Evolutionary conservation across 768 basidiomycete genomes (phyloP).

Genomic region (Leccinum fibrillosum): DNA sequence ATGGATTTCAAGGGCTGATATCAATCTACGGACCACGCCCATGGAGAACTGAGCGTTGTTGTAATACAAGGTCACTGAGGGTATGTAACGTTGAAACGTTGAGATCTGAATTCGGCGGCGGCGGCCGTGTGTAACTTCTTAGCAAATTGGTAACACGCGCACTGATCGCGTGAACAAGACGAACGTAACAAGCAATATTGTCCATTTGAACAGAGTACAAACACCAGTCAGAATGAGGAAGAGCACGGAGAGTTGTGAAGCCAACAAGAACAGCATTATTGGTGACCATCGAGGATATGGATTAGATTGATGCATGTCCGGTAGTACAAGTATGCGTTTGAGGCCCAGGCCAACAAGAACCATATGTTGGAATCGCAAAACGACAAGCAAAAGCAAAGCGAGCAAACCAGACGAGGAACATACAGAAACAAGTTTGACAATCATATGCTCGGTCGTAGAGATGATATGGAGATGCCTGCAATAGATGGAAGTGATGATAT

Average conservation of each 20-base stretch:
- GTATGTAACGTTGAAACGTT: not conserved
- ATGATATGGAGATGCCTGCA: constrained; percentile 27
- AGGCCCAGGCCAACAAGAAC: constrained; percentile 22
- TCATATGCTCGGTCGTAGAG: constrained; percentile 26
- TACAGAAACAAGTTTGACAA: constrained; percentile 18
- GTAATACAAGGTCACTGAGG: not conserved
- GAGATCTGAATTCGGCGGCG: not conserved
- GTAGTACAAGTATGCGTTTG: constrained; percentile 32
- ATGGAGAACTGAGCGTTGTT: constrained; percentile 13
- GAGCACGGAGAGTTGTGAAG: constrained; percentile 4
- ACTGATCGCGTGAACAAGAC: not conserved
- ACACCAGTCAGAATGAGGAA: not conserved
- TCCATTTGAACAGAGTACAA: not conserved
- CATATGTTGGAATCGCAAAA: constrained; percentile 27
- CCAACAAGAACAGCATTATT: constrained; percentile 6
- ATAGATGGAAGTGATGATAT: constrained; percentile 34
- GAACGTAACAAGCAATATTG: not conserved
- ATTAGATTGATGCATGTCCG: constrained; percentile 32
- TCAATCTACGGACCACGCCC: constrained; percentile 23
- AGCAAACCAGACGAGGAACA: constrained; percentile 26
- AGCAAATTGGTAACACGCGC: not conserved
- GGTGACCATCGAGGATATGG: constrained; percentile 15
- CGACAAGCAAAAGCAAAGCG: constrained; percentile 26
- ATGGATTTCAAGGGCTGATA: constrained; percentile 45
- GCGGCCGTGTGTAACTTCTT: not conserved